Conservation (phyloP, 805 yeast species). For the Metschnikowia santaceciliae region DNA sequence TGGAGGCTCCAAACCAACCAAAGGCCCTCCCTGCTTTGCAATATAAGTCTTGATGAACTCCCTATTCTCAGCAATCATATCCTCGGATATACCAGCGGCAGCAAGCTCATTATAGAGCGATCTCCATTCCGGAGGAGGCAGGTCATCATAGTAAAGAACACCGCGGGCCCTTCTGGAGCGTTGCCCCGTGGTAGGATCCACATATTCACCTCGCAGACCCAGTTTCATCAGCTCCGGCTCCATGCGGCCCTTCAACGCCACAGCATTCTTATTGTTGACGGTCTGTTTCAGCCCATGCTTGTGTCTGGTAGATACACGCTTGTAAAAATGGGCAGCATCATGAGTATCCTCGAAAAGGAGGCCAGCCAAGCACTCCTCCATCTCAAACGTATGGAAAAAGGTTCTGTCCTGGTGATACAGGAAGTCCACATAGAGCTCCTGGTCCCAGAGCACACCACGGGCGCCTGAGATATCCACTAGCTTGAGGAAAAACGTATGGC, state of each 20-base stretch:
- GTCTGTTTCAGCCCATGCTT: conserved; percentile 89
- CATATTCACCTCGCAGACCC: conserved; percentile 66
- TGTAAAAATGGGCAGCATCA: conserved; percentile 84
- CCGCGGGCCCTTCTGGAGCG: conserved; percentile 55
- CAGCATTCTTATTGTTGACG: conserved; percentile 78
- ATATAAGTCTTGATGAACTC: conserved; percentile 80
- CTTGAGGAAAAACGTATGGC: conserved; percentile 88
- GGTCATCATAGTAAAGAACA: conserved; percentile 66
- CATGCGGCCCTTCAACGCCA: conserved; percentile 60
- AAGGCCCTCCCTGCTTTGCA: conserved; percentile 67
- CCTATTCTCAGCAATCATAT: conserved; percentile 82
- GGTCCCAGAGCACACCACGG: conserved; percentile 95
- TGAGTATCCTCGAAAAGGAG: conserved; percentile 81
- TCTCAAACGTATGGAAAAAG: conserved; percentile 91
- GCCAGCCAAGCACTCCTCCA: conserved; percentile 86
- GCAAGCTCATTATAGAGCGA: conserved; percentile 68
- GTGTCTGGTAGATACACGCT: conserved; percentile 67
- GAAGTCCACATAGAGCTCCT: conserved; percentile 84
- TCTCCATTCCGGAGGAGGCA: conserved; percentile 85
- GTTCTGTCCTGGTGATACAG: conserved; percentile 91
- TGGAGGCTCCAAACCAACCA: conserved; percentile 83
- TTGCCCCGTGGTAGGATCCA: conserved; percentile 47
- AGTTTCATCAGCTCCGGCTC: conserved; percentile 22
- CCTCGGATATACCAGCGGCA: conserved; percentile 76
- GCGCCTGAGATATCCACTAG: conserved; percentile 79